Conservation (phyloP, 2,329 filamentous ascomycete species). For the Eutypella sp. region DNA sequence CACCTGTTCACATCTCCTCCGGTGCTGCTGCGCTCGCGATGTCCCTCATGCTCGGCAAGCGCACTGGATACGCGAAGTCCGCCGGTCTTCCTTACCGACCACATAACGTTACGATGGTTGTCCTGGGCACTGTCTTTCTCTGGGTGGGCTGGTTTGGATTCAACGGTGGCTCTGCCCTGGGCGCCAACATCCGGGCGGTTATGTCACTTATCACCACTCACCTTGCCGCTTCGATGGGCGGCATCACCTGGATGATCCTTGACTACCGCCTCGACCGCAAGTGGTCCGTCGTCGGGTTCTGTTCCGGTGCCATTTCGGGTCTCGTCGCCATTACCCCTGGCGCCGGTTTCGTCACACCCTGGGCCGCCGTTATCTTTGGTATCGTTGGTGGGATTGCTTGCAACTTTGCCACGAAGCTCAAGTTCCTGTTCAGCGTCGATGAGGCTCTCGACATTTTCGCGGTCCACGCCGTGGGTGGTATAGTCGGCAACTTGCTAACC, state of each 20-base stretch:
- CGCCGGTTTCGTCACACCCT: conserved; percentile 72
- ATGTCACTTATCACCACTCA: conserved; percentile 90
- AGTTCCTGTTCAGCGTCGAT: conserved; percentile 69
- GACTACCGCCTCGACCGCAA: conserved; percentile 90
- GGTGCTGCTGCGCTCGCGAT: conserved; percentile 69
- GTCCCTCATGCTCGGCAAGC: conserved; percentile 67
- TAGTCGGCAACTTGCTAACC: conserved; percentile 74
- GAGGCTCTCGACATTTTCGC: conserved; percentile 89
- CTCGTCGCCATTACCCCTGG: conserved; percentile 84
- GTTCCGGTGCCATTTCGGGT: conserved; percentile 81
- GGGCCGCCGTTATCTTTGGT: conserved; percentile 55
- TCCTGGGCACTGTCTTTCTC: conserved; percentile 68
- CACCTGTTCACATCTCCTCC: conserved; percentile 70
- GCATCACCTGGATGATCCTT: conserved; percentile 77
- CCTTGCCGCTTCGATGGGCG: conserved; percentile 74
- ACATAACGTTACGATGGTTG: conserved; percentile 70
- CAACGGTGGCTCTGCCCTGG: conserved; percentile 80
- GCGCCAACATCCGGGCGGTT: conserved; percentile 78
- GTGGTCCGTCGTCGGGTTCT: conserved; percentile 92
- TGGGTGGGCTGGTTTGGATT: conserved; percentile 98
- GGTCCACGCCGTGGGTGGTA: conserved; percentile 80
- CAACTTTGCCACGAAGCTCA: conserved; percentile 86
- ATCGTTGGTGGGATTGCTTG: conserved; percentile 59
- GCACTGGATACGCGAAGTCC: conserved; percentile 55
- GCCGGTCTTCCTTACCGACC: conserved; percentile 62